Evolutionary conservation across 1,284 basidiomycete species (phyloP).

Genomic region (Gymnopus androsaceus): DNA sequence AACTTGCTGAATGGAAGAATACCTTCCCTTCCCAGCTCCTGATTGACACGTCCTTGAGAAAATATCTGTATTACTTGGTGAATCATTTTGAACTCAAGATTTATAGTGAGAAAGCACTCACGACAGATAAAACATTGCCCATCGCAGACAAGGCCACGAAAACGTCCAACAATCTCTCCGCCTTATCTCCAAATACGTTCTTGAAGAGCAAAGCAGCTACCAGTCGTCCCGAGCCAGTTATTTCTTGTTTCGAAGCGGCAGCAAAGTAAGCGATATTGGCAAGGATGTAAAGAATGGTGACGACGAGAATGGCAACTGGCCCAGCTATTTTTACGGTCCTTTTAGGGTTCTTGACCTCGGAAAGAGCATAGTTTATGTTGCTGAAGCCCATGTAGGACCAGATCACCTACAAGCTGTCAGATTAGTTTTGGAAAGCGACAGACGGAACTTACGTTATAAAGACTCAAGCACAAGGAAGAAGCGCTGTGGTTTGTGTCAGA

Average conservation of each 20-base stretch:
- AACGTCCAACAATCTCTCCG: slow-evolving; percentile 47
- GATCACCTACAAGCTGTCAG: neutral
- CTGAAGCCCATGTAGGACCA: slow-evolving; percentile 24
- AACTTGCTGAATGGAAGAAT: slow-evolving; percentile 38
- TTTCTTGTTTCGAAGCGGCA: slow-evolving; percentile 38
- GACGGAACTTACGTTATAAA: neutral
- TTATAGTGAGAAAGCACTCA: neutral
- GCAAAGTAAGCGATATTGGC: slow-evolving; percentile 42
- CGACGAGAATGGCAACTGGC: slow-evolving; percentile 34
- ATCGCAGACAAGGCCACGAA: slow-evolving; percentile 56
- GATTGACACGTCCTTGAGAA: slow-evolving; percentile 39
- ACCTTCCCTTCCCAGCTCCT: slow-evolving; percentile 40
- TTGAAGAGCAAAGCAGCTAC: slow-evolving; percentile 28
- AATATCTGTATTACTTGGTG: slow-evolving; percentile 20
- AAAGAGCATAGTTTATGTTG: slow-evolving; percentile 42
- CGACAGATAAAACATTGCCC: slow-evolving; percentile 54
- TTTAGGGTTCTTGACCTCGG: slow-evolving; percentile 38
- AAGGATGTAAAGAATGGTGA: slow-evolving; percentile 37
- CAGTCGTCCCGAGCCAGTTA: slow-evolving; percentile 27
- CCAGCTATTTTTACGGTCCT: slow-evolving; percentile 38
- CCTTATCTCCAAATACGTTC: slow-evolving; percentile 46
- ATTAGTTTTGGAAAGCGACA: neutral
- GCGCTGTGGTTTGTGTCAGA: neutral
- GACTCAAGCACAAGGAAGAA: neutral
- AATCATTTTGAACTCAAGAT: neutral